These are phyloP conservation scores for Penicillium sp. DNA, from an alignment of 2,329 filamentous ascomycete species.

Conservation along the genomic window DNA sequence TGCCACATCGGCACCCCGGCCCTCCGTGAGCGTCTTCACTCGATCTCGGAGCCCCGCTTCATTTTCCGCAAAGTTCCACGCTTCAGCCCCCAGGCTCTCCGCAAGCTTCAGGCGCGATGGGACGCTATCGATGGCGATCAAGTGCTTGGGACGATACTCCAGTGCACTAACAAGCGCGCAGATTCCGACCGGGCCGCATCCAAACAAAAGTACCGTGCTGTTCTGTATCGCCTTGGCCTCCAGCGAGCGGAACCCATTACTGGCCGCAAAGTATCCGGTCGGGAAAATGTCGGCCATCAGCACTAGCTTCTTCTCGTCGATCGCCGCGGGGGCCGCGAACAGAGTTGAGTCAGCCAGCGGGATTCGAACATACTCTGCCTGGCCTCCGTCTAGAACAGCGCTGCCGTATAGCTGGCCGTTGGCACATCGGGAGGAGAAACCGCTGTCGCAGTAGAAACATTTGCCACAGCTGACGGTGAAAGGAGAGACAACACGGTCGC, in stretches of 20 bases:
- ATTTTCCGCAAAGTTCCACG: constrained; percentile 74
- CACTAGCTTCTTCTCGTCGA: constrained; percentile 74
- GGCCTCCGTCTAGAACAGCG: constrained; percentile 70
- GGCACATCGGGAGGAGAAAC: constrained; percentile 74
- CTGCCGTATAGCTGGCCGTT: constrained; percentile 72
- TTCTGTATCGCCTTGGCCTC: constrained; percentile 48
- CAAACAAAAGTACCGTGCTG: constrained; percentile 68
- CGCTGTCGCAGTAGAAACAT: constrained; percentile 82
- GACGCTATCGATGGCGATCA: constrained; percentile 80
- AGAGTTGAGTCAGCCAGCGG: constrained; percentile 79
- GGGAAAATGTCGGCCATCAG: constrained; percentile 93
- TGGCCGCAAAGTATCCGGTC: constrained; percentile 76
- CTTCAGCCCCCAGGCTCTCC: constrained; percentile 72
- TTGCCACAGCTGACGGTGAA: constrained; percentile 77
- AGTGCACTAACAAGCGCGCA: constrained; percentile 78
- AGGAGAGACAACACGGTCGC: constrained; percentile 78
- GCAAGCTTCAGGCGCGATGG: constrained; percentile 73
- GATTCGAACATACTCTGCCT: constrained; percentile 80
- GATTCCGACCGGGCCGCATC: constrained; percentile 80
- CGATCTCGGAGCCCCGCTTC: constrained; percentile 58
- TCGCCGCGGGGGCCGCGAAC: constrained; percentile 68
- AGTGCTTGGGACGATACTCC: constrained; percentile 70
- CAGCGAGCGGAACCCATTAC: constrained; percentile 70
- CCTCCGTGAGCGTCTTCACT: constrained; percentile 74
- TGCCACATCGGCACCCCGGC: constrained; percentile 80